phyloP scores from a whole-genome alignment of 2,329 filamentous ascomycete species.

The Cytospora piceae region DNA sequence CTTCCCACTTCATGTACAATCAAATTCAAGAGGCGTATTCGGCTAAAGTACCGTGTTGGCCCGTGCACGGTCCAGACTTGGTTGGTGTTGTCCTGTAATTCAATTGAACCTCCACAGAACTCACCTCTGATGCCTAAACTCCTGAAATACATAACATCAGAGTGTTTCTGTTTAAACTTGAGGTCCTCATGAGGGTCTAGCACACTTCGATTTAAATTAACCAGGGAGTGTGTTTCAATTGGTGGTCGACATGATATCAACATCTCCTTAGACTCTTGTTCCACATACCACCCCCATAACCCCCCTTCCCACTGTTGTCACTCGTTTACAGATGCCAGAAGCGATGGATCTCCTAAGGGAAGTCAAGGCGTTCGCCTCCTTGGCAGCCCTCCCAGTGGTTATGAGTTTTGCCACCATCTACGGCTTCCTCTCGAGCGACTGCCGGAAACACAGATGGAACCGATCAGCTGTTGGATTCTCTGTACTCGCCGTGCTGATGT shows the following conservation, averaged over 20 bases:
- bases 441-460: slow-evolving; percentile 6
- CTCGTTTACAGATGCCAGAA: slow-evolving; percentile 1
- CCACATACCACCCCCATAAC: background rate
- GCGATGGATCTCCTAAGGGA: background rate
- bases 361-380: background rate
- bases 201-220: background rate
- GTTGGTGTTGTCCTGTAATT: background rate
- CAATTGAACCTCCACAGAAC: no score
- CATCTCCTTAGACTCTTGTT: background rate
- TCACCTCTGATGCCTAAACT: background rate
- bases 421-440: background rate
- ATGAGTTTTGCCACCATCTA: slow-evolving; percentile 9
- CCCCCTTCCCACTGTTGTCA: slow-evolving; percentile 10
- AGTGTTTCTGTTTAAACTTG: background rate
- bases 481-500: slow-evolving; percentile 33
- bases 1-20: background rate
- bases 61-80: background rate
- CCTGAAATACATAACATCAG: background rate
- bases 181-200: background rate
- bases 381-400: background rate
- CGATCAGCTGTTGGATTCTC: slow-evolving; percentile 23
- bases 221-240: background rate
- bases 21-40: background rate
- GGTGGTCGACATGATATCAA: background rate
- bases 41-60: background rate